A percentile compares a stretch with the other conserved stretches of the same genome.
These are phyloP conservation scores for Amylocarpus encephaloides DNA, from an alignment of 2,329 filamentous ascomycete genomes.

Conservation along the genomic window DNA sequence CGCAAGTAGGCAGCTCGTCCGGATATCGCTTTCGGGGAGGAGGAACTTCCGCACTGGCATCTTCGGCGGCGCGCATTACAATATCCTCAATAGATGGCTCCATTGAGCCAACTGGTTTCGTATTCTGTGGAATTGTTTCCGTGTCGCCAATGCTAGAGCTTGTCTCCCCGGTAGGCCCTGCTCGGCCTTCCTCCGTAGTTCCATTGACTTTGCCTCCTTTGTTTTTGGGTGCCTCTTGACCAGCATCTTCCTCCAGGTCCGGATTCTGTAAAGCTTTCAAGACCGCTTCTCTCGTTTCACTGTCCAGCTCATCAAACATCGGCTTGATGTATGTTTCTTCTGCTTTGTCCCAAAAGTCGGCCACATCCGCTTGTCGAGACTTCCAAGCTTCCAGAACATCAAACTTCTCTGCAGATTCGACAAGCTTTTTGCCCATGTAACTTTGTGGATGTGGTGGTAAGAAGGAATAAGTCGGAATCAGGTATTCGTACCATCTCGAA, in stretches of 20 bases:
- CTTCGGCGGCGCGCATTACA: not conserved
- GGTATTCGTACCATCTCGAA: slow-evolving; percentile 93
- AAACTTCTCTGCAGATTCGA: slow-evolving; percentile 68
- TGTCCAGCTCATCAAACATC: slow-evolving; percentile 55
- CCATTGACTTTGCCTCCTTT: slow-evolving; percentile 14
- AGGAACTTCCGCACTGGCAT: not conserved
- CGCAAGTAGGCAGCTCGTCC: too few species aligned
- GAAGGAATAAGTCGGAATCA: slow-evolving; percentile 89
- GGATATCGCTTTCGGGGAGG: too few species aligned
- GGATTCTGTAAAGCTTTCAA: slow-evolving; percentile 51
- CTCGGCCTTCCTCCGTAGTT: not conserved
- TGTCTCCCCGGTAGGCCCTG: too few species aligned
- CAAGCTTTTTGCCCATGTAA: slow-evolving; percentile 75
- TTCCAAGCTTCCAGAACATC: slow-evolving; percentile 64
- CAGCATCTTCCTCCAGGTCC: slow-evolving; percentile 19
- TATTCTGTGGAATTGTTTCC: not conserved
- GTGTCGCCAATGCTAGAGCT: not conserved
- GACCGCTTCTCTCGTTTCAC: slow-evolving; percentile 56
- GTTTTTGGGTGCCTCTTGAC: slow-evolving; percentile 10
- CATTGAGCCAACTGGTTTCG: not conserved
- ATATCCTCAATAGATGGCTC: not conserved
- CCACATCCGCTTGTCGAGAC: slow-evolving; percentile 68
- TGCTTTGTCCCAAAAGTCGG: slow-evolving; percentile 73
- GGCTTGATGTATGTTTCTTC: slow-evolving; percentile 77
- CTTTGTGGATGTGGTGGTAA: slow-evolving; percentile 87